phyloP scores from a whole-genome alignment of 306 rosid species.

The Malus orientalis region DNA sequence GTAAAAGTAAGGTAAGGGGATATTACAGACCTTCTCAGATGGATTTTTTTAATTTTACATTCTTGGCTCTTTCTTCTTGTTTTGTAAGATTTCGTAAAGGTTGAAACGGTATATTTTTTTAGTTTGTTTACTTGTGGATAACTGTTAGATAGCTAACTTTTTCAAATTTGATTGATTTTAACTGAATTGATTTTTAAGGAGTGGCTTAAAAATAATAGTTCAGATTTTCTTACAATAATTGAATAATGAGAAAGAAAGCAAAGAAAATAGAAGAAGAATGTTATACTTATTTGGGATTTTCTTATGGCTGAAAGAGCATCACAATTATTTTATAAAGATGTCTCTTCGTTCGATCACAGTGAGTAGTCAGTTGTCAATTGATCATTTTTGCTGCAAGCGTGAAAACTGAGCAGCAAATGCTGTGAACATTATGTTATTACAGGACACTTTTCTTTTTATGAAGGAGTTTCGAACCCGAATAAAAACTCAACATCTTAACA shows the following conservation, averaged over 20 bases:
- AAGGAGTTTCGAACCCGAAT: accelerated
- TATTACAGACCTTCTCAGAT: too few relatives aligned
- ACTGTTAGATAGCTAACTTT: background rate
- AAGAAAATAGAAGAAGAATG: background rate
- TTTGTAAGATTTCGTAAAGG: too few relatives aligned
- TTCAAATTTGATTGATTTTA: background rate
- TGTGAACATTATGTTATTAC: background rate
- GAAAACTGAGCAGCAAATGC: background rate
- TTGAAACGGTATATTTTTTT: too few relatives aligned
- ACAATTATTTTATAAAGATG: background rate
- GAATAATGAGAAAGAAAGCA: background rate
- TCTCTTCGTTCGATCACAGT: background rate
- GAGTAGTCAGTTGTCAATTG: conserved; percentile 9
- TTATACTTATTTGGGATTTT: background rate
- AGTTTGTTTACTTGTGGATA: too few relatives aligned
- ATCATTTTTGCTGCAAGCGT: background rate
- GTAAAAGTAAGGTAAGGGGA: too few relatives aligned
- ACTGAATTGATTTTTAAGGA: too few relatives aligned
- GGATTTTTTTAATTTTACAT: too few relatives aligned
- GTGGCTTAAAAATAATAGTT: too few relatives aligned
- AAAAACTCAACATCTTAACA: too few relatives aligned
- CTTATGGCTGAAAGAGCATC: background rate
- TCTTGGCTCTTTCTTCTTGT: too few relatives aligned
- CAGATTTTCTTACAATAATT: background rate
- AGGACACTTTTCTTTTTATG: background rate